Evolutionary conservation across 2,329 filamentous ascomycete genomes (phyloP).

Genomic region (Botryotinia calthae): DNA sequence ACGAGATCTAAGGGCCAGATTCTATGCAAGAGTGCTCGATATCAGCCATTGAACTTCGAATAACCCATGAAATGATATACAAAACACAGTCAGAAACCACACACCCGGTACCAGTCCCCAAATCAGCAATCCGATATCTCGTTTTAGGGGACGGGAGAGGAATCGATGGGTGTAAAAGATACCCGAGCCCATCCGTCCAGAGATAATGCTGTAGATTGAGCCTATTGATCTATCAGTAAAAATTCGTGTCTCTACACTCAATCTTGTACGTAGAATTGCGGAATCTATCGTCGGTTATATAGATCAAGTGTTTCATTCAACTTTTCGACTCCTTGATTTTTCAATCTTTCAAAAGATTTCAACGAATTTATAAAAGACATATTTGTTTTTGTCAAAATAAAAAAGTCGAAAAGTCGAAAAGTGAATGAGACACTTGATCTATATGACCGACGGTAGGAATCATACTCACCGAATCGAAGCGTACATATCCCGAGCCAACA

Average conservation of each 20-base stretch:
- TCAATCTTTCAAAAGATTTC: no score
- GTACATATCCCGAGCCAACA: not conserved
- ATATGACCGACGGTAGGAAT: not conserved
- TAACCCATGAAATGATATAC: accelerated
- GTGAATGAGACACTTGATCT: no score
- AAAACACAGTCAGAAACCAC: not conserved
- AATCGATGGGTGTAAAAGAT: not conserved
- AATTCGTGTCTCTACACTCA: not conserved
- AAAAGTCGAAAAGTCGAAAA: no score
- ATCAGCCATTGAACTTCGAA: not conserved
- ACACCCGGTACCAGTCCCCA: not conserved
- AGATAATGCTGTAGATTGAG: not conserved
- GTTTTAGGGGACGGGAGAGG: not conserved
- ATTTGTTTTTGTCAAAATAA: no score
- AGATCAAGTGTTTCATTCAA: no score
- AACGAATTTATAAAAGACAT: no score
- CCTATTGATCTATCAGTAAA: not conserved
- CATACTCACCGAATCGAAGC: not conserved
- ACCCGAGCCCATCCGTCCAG: not conserved
- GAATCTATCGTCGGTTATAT: no score
- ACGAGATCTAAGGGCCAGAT: not conserved
- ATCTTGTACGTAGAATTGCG: no score
- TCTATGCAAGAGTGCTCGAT: not conserved
- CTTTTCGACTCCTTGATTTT: no score
- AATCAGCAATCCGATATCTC: not conserved